Base-by-base conservation (phyloP, 2,329 filamentous ascomycete genomes). In the Penicillium janthinellum region DNA sequence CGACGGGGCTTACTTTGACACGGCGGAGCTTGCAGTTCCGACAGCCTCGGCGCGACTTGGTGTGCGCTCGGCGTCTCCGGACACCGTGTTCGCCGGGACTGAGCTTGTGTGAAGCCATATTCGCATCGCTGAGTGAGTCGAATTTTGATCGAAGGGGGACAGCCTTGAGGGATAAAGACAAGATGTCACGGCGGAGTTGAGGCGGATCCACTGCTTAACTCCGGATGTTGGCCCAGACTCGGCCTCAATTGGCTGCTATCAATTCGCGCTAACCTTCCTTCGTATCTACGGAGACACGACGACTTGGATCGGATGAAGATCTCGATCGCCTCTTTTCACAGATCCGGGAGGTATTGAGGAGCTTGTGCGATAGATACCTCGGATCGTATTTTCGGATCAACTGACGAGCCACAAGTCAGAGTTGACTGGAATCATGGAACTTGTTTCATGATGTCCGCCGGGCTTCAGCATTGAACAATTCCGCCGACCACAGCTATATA, bases 31-130 rank as follows among this genome's bases (percentile, higher is more conserved):
- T 69, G 69, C 84, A 87, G 64, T 86, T 86, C 3, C 78, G 78
- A 63, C 84, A 86, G 1, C 84, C 84, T 14, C 76, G 73, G 17
- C 82, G 76, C 1, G 83, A 86, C 65, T 86, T 86, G 22, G 74
- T 81, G 63, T 86, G 84, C 2, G 48, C 20, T 12, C 61, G 64
- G 37, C 65, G 66, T 41, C 51, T 60, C 11, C n/a, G 62, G 35
- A 53, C 34, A 5, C 37, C 48, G n/a, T 35, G 0, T 5, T 44
- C 15, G 4, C 17, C 49, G 14, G 34, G 11, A 3, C 10, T 14
- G 11, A 14, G 14, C 20, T 31, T 37, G 4, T 17, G 28, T 22
- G 39, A 44, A 22, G n/a, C n/a, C 41, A 56, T 62, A 17, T 50
- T 35, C 11, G 20, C 14, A 20, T 14, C 22, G 11, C 1, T 10